Base-by-base conservation (phyloP, 768 basidiomycete genomes). In the Leccinum uliginosum region DNA sequence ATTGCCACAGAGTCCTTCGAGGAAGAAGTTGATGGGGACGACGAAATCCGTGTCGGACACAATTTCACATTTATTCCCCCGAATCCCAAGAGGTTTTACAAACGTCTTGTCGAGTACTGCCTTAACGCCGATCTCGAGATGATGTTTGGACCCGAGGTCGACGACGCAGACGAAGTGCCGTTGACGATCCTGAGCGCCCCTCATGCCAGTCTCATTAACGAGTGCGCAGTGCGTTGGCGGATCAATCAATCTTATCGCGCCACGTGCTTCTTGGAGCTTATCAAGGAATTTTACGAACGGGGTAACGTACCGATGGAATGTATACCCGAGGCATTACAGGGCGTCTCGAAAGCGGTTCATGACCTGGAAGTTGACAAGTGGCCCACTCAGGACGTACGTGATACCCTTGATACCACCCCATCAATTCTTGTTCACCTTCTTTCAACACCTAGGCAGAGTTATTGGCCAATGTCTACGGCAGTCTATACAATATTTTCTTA, bases 221-320 rank as follows among this genome's bases (percentile, higher is more conserved):
- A 95, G 63, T 94, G 93, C 63, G 92, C 92, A 3, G 62, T 89
- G 57, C 80, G 93, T 43, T 98, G 97, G 97, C 80, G 96, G 48
- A 86, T 98, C 59, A 82, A 85, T 2, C 86, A 87, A 59, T 76
- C 87, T 17, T 91, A 89, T 67, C 84, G 90, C 32, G 85, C 82
- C 1, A 79, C 85, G 10, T 87, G 85, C 65, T 97, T 95, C 75
- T 73, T 97, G 64, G 88, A 91, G 54, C 78, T 93, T 53, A 91
- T 98, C 52, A 87, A 85, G 59, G 84, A 87, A 50, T 86, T 93
- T 67, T 97, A 89, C 67, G 90, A 94, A 73, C 83, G 89, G 32
- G 87, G 89, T 59, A 87, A 93, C 60, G 91, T 98, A 6, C 97
- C 97, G 2, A 76, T 96, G 67, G 96, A 96, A 66, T 98, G 97